Conservation (phyloP, 805 yeast genomes). For the Monosporozyma aerobia region DNA sequence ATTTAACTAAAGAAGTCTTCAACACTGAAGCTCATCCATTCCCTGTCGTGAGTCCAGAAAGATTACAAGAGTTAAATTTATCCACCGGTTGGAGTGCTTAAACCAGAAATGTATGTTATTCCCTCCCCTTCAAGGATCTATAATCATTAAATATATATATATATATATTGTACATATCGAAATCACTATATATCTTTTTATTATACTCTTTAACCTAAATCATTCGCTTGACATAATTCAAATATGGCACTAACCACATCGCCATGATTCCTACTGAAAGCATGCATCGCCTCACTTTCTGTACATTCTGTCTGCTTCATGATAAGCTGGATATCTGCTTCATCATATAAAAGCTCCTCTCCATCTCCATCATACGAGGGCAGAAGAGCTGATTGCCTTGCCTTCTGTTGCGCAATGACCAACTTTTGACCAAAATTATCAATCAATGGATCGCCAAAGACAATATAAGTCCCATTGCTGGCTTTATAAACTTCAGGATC, state of each 20-base stretch:
- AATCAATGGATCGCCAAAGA: slow-evolving; percentile 73
- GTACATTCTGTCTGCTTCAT: slow-evolving; percentile 85
- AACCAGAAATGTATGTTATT: not conserved
- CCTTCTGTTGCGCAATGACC: slow-evolving; percentile 65
- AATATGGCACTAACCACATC: slow-evolving; percentile 94
- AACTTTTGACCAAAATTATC: slow-evolving; percentile 86
- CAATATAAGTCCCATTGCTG: slow-evolving; percentile 54
- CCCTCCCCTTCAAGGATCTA: not conserved
- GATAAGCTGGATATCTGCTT: slow-evolving; percentile 74
- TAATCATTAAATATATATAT: not conserved
- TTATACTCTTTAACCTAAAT: not conserved
- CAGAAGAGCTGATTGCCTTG: slow-evolving; percentile 37
- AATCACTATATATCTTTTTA: not conserved
- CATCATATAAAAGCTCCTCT: slow-evolving; percentile 50
- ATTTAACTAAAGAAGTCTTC: slow-evolving; percentile 63
- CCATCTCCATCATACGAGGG: slow-evolving; percentile 11
- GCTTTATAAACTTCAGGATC: slow-evolving; percentile 89
- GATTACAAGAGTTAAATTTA: slow-evolving; percentile 11
- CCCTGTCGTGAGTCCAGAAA: slow-evolving; percentile 43
- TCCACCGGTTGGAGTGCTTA: slow-evolving; percentile 24
- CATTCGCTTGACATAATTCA: slow-evolving; percentile 27
- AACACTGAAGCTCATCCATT: slow-evolving; percentile 93
- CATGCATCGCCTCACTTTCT: slow-evolving; percentile 81
- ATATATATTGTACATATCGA: slow-evolving; percentile 31
- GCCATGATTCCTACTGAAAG: slow-evolving; percentile 76